Percentiles rank a stretch among this genome's conserved stretches.
Conservation (phyloP, 495 filamentous ascomycete genomes). For the Cercophora samala region DNA sequence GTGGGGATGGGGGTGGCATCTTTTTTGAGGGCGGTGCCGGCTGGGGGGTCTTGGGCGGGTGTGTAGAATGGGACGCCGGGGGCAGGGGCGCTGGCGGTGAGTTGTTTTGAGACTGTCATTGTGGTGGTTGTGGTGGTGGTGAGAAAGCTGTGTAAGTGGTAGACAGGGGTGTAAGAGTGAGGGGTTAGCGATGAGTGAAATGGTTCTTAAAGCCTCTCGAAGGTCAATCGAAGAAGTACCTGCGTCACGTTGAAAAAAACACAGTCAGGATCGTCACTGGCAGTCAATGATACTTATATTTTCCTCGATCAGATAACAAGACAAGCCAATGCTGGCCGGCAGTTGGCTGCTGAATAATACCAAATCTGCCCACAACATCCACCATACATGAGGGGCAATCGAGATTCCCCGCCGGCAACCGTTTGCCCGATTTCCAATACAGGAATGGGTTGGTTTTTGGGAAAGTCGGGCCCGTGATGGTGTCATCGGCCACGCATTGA, state of each 20-base stretch:
- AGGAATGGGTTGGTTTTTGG: not conserved
- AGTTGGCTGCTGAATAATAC: not conserved
- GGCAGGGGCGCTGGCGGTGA: constrained; percentile 18
- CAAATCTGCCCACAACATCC: not conserved
- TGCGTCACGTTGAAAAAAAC: not conserved
- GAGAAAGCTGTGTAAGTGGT: not conserved
- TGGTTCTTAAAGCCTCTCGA: no score
- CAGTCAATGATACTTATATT: not conserved
- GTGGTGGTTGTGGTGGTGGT: constrained; percentile 1
- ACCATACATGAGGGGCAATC: not conserved
- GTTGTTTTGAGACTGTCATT: constrained; percentile 17
- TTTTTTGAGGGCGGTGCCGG: constrained; percentile 48
- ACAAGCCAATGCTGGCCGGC: not conserved
- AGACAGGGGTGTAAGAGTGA: not conserved
- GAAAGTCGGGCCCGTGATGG: not conserved
- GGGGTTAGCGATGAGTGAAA: not conserved
- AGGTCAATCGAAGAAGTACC: not conserved
- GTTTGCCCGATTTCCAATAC: constrained; percentile 8
- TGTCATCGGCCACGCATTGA: not conserved
- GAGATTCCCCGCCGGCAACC: not conserved
- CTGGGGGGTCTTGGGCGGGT: constrained; percentile 52
- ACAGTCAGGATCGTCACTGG: not conserved
- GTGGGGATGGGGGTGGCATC: constrained; percentile 50
- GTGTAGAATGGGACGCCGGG: constrained; percentile 55
- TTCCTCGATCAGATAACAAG: not conserved